Conservation (phyloP, 768 basidiomycete species). For the Lactarius vividus region DNA sequence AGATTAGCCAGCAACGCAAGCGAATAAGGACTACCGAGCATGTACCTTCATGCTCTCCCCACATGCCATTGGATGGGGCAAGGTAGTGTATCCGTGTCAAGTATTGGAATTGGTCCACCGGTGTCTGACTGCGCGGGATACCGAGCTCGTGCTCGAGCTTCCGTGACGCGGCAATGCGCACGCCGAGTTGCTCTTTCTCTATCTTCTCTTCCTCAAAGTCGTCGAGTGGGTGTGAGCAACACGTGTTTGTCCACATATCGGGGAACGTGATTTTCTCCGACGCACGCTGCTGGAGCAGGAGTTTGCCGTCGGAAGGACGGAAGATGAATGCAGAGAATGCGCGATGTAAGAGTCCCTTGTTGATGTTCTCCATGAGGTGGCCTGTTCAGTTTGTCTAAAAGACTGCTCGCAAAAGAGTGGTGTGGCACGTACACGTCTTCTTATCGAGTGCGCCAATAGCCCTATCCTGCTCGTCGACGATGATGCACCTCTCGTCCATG, state of each 20-base stretch:
- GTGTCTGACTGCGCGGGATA: conserved; percentile 75
- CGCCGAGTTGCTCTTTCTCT: conserved; percentile 76
- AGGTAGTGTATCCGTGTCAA: conserved; percentile 96
- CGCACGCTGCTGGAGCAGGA: conserved; percentile 92
- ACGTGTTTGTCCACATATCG: conserved; percentile 99
- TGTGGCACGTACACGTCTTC: conserved; percentile 76
- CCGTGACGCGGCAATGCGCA: conserved; percentile 85
- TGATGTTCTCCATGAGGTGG: conserved; percentile 97
- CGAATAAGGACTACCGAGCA: conserved; percentile 7
- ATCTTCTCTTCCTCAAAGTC: conserved; percentile 85
- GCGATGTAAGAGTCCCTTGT: conserved; percentile 89
- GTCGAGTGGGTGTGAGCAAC: conserved; percentile 94
- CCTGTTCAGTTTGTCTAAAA: conserved; percentile 45
- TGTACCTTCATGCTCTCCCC: conserved; percentile 98
- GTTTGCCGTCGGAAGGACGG: conserved; percentile 87
- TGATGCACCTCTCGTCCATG: conserved; percentile 95
- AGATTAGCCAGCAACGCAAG: conserved; percentile 1
- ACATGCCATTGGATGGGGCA: conserved; percentile 85
- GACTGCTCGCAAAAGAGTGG: conserved; percentile 5
- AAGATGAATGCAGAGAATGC: conserved; percentile 99
- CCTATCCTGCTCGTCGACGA: conserved; percentile 84
- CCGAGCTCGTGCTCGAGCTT: conserved; percentile 98
- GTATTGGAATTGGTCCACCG: conserved; percentile 86
- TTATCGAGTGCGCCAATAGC: conserved; percentile 88
- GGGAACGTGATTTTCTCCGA: conserved; percentile 99